Base-by-base conservation (phyloP, 2,329 filamentous ascomycete genomes). In the Huntiella abstrusa region DNA sequence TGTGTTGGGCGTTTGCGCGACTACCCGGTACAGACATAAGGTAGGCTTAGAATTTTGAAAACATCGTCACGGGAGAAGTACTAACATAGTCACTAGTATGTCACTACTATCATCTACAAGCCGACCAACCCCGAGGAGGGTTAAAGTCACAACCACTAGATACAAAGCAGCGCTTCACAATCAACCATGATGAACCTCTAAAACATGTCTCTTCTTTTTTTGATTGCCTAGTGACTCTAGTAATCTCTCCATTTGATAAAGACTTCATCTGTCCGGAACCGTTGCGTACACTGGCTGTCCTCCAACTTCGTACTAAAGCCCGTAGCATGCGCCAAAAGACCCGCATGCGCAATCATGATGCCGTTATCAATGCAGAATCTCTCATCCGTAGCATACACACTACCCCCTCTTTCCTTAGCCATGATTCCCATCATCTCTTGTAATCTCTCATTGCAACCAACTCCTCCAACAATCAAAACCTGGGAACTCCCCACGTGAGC, bases 391-490 rank as follows among this genome's bases (percentile, higher is more conserved):
- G 91, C 87, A 63, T 83, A 95, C 3, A 96, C 84, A 56, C 77
- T 87, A 3, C 91, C 91, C 45, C 86, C 84, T 34, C 91, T 69
- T 60, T 94, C 87, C 39, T 68, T 69, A 12, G 87, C 88, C 91
- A 98, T 98, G 41, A 81, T 69, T 12, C 84, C 87, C 91, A 98
- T 98, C 91, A 98, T 98, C 56, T 93, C 77, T 66, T 98, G 91
- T 54, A 98, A 60, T 3, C 91, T 73, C 65, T 93, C 80, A 59
- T 98, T 98, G 60, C 84, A 94, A 3, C 91, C 91, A 1, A 98
- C 91, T 16, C 91, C 91, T 35, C 91, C 91, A 2, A 98, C 91
- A 47, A 98, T 86, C 40, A 98, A 68, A 5, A 98, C 91, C 65
- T 96, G 85, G 43, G 68, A 75, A 46, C 80, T 85, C 11, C 87